Evolutionary conservation across 768 basidiomycete genomes (phyloP), one percentile per base, ranked within the genome.

Genomic region (Suillus bovinus): DNA sequence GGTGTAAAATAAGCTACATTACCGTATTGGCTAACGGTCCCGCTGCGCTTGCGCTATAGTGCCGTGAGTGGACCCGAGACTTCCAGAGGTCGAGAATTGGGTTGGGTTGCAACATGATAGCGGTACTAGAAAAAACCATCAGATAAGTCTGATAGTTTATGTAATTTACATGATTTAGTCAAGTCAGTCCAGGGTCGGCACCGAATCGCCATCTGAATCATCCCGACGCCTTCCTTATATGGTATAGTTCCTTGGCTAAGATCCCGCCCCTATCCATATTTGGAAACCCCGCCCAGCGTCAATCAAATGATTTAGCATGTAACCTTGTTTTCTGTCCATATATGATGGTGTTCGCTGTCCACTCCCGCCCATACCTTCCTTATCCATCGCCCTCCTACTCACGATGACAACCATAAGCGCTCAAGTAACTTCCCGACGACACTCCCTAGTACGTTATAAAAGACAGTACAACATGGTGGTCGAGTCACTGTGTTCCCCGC

Each of bases 81-180:
- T 71, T 95, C 68, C 97, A 20, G 94, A 95, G 6, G 92, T 99
- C 88, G 93, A 94, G 69, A 93, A 99, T 70, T 41, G 39, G 17
- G 39, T 80, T 98, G n/a, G n/a, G n/a, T n/a, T n/a, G n/a, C n/a
- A n/a, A 2, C 96, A 96, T 11, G 11, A 10, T n/a, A 42, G 7
- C 39, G 7, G 39, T 17, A 39, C 38, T 39, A 16, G 0, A 94
- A 96, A 70, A 39, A 39, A 39, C n/a, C n/a, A n/a, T n/a, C n/a
- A n/a, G n/a, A n/a, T n/a, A n/a, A n/a, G n/a, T n/a, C n/a, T n/a
- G n/a, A n/a, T 34, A 34, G 0, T 34, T 34, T 34, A 34, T 34
- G 33, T 34, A 34, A 34, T 34, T 34, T 8, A 34, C n/a, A n/a
- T n/a, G n/a, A 34, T 34, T 33, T 34, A 34, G 33, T 34, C 8